Evolutionary conservation across 306 rosid species (phyloP).

Genomic region (Hylodesmum podocarpum): DNA sequence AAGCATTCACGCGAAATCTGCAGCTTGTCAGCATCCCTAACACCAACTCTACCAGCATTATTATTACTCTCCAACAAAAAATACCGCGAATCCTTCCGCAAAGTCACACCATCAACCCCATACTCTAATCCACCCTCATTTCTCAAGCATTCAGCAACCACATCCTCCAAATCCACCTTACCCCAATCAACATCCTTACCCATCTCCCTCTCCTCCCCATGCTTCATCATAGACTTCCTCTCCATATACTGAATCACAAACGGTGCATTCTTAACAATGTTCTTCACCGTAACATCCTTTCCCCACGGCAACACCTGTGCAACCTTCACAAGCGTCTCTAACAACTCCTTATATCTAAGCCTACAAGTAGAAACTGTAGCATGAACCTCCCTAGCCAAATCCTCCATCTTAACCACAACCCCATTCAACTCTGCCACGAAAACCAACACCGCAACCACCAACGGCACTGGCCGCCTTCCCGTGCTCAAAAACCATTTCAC

Average conservation of each 20-base stretch:
- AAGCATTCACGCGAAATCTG: not conserved
- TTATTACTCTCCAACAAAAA: not conserved
- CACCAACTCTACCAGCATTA: not conserved
- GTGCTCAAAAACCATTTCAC: constrained; percentile 11
- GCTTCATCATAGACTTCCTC: not conserved
- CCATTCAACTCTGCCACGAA: constrained; percentile 3
- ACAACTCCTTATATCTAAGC: not conserved
- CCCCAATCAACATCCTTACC: not conserved
- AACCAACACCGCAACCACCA: constrained; percentile 16
- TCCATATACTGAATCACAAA: constrained; percentile 8
- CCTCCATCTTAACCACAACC: not conserved
- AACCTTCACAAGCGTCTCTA: constrained; percentile 5
- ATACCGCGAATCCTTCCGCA: not conserved
- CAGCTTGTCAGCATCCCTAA: not conserved
- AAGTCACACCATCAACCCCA: not conserved
- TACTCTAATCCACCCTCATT: not conserved
- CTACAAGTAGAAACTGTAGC: not conserved
- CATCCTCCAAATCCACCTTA: not conserved
- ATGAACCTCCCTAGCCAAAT: constrained; percentile 1
- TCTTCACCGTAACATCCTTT: not conserved
- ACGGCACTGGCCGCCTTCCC: not conserved
- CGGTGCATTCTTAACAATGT: not conserved
- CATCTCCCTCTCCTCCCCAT: not conserved
- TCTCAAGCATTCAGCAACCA: not conserved
- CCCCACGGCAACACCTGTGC: constrained; percentile 9